Base-by-base conservation (phyloP, 345 rosid species). In the Linum tenue region DNA sequence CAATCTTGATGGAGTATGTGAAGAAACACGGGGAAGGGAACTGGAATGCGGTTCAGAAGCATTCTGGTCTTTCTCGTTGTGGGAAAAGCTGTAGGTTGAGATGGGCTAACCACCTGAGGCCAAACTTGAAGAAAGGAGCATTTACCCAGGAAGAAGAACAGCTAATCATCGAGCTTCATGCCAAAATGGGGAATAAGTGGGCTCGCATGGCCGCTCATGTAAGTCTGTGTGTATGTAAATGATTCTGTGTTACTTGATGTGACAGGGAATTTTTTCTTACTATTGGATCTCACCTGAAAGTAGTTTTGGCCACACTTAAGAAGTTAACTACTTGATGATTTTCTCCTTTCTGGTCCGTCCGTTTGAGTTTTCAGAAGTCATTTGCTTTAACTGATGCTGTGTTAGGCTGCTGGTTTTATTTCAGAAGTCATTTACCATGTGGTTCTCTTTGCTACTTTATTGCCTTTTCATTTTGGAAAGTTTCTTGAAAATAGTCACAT, bases 91-190 rank as follows among this genome's bases (percentile, higher is more conserved):
- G 31, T 22, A 22, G 31, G 31, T 22, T 22, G 31, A 22, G 31
- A 22, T 22, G 31, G 31, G 31, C 31, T 22, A 22, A 22, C 31
- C 31, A 22, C 31, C 77, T 94, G 42, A 83, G 99, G 82, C 99
- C 97, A 42, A 94, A 94, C 83, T 72, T 94, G 79, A 94, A 88
- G 87, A 94, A 94, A 84, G 99, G 96, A 67, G 88, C 96, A 40
- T 94, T 94, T 81, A 86, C 95, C 59, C 89, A 66, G 39, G 91
- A 90, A 67, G 99, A 94, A 78, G 99, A 94, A 70, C 88, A 82
- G 66, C 83, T 86, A 76, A 94, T 94, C 67, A 76, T 88, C 69
- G 91, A 90, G 67, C 88, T 94, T 71, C 99, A 90, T 72, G 83
- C 92, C 66, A 85, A 90, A 78, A 83, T 94, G 88, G 99, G 99